phyloP scores from a whole-genome alignment of 495 filamentous ascomycete species.

The Trichocladium antarcticum region DNA sequence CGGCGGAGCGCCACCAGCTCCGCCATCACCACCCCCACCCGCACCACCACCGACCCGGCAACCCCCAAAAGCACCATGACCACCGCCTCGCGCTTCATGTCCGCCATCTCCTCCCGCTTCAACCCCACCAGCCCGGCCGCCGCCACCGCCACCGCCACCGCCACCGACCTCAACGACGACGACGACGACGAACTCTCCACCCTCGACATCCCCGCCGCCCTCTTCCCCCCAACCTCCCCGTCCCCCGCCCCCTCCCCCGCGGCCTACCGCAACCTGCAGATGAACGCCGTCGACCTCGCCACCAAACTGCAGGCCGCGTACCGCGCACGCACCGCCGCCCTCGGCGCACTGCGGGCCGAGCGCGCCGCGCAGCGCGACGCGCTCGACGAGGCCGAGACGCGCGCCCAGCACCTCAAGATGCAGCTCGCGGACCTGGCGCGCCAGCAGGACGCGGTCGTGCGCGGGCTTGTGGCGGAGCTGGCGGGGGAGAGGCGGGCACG shows the following conservation, averaged over 20 bases:
- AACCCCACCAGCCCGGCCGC: slow-evolving; percentile 19
- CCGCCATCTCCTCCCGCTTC: slow-evolving; percentile 33
- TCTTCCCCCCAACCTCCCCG: slow-evolving; percentile 44
- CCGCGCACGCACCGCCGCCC: slow-evolving; percentile 46
- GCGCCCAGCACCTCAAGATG: slow-evolving; percentile 52
- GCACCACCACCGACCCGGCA: slow-evolving; percentile 15
- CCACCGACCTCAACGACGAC: neutral
- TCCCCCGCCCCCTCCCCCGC: slow-evolving; percentile 43
- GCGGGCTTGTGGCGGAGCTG: slow-evolving; percentile 51
- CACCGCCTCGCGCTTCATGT: slow-evolving; percentile 35
- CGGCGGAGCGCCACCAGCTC: slow-evolving; percentile 9
- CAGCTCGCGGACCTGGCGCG: slow-evolving; percentile 69
- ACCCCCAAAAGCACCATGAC: slow-evolving; percentile 27
- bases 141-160: slow-evolving; percentile 3
- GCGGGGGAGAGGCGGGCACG: slow-evolving; percentile 47
- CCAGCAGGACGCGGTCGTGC: slow-evolving; percentile 56
- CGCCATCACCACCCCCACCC: slow-evolving; percentile 27
- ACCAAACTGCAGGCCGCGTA: slow-evolving; percentile 60
- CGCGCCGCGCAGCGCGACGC: slow-evolving; percentile 58
- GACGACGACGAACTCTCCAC: slow-evolving; percentile 54
- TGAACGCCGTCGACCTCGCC: slow-evolving; percentile 56
- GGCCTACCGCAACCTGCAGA: slow-evolving; percentile 58
- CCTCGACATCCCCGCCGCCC: slow-evolving; percentile 50
- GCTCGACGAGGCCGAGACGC: slow-evolving; percentile 60
- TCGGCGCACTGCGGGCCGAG: slow-evolving; percentile 51